These are phyloP conservation scores for Tetrastigma voinierianum DNA, from an alignment of 164 flowering plant species.

Conservation along the genomic window DNA sequence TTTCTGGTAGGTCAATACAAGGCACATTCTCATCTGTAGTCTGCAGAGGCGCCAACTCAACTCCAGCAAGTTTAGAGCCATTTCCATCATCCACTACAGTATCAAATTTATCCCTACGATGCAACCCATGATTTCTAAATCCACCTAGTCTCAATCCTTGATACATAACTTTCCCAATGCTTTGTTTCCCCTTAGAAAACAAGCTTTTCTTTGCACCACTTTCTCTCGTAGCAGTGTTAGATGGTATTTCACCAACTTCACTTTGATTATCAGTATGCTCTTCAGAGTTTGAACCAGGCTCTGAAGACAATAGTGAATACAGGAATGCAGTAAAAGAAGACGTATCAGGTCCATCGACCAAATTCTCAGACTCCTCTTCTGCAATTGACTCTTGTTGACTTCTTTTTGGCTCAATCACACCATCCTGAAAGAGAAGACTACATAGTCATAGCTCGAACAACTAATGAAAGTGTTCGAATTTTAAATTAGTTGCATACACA, in stretches of 20 bases:
- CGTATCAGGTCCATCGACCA: slow-evolving; percentile 84
- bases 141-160: slow-evolving; percentile 56
- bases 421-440: slow-evolving; percentile 35
- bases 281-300: slow-evolving; percentile 31
- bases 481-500: no score
- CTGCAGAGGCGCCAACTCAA: slow-evolving; percentile 43
- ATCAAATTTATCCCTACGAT: slow-evolving; percentile 32
- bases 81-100: slow-evolving; percentile 26
- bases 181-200: slow-evolving; percentile 71
- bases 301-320: slow-evolving; percentile 66
- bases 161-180: slow-evolving; percentile 51
- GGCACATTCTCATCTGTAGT: slow-evolving; percentile 22
- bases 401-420: slow-evolving; percentile 26
- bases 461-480: background rate
- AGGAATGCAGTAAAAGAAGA: slow-evolving; percentile 91
- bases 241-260: slow-evolving; percentile 21
- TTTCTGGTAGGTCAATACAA: slow-evolving; percentile 44
- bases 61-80: slow-evolving; percentile 30
- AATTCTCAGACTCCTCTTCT: slow-evolving; percentile 36
- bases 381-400: slow-evolving; percentile 28
- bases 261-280: slow-evolving; percentile 23
- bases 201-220: slow-evolving; percentile 49
- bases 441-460: background rate
- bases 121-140: slow-evolving; percentile 38
- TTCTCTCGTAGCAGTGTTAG: slow-evolving; percentile 35